Conservation (phyloP, 805 yeast genomes). For the Barnettozyma wickerhamii region DNA sequence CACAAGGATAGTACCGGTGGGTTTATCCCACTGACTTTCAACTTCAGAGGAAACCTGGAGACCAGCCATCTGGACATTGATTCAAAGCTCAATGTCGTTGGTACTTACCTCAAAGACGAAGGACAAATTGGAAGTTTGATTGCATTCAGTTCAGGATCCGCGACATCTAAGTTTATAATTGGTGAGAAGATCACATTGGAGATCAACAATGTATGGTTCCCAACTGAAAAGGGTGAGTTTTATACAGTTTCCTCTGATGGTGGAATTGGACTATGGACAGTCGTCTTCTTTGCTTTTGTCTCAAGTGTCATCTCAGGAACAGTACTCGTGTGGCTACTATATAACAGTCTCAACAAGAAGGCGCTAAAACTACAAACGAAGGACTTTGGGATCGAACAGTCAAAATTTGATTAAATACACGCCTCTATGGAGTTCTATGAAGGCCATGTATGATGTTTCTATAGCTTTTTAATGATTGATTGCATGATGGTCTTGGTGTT, state of each 20-base stretch:
- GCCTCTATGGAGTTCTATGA: not conserved
- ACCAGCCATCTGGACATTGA: constrained; percentile 69
- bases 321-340: constrained; percentile 8
- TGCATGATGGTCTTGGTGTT: constrained; percentile 19
- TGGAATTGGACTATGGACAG: not conserved
- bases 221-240: constrained; percentile 2
- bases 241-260: not conserved
- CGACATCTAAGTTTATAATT: constrained; percentile 55
- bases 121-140: constrained; percentile 35
- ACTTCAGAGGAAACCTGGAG: constrained; percentile 61
- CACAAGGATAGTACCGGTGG: constrained; percentile 28
- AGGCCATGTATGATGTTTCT: not conserved
- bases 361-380: constrained; percentile 9
- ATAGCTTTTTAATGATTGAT: constrained; percentile 23
- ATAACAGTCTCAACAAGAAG: constrained; percentile 7
- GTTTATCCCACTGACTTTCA: constrained; percentile 55
- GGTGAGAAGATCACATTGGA: constrained; percentile 58
- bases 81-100: constrained; percentile 46
- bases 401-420: constrained; percentile 7
- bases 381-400: constrained; percentile 10
- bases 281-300: constrained; percentile 5
- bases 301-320: constrained; percentile 6
- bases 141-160: constrained; percentile 53
- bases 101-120: constrained; percentile 29
- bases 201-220: constrained; percentile 57